Evolutionary conservation across 345 rosid genomes (phyloP), one percentile per base, ranked within the genome.

Genomic region (Cardamine occulta): DNA sequence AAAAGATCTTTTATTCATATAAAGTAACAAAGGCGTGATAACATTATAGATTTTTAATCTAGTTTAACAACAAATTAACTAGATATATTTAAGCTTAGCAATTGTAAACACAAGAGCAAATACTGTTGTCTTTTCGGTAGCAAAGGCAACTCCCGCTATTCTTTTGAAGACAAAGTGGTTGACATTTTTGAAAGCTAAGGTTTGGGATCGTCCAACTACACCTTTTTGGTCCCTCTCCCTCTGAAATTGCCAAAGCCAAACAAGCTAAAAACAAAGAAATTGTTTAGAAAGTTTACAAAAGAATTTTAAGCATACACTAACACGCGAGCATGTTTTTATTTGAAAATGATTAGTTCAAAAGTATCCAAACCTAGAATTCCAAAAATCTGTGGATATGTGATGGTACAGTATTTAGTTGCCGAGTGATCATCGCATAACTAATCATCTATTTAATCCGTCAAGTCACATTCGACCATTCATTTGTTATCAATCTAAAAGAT

Each of bases 131-230:
- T 4, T 7, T 1, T 18, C 60, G 68, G 10, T 34, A 1, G 49
- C 75, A 72, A 49, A 35, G 1, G 37, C 28, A 68, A 61, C 39
- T 61, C 10, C 68, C 68, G 4, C 54, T 73, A 63, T 73, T 54
- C 40, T 63, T 63, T 47, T 53, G 34, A 40, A 40, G 5, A 31
- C 77, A 73, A 54, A 29, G 35, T 32, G 70, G 37, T 15, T 26
- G 54, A n/a, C 70, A 73, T 19, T 73, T 44, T 31, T 40, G 14
- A 53, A 73, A 63, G 63, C 24, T 19, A 53, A 63, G 63, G 7
- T 42, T 42, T 29, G 55, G 11, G 47, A 6, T 44, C 51, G 35
- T 32, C 35, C 35, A 32, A 15, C 56, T 2, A 3, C 7, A 54
- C 64, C 44, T 17, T 63, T 64, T 26, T 63, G 19, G 45, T 42